phyloP scores from a whole-genome alignment of 2,329 filamentous ascomycete species.

The Fusarium veterinarium region DNA sequence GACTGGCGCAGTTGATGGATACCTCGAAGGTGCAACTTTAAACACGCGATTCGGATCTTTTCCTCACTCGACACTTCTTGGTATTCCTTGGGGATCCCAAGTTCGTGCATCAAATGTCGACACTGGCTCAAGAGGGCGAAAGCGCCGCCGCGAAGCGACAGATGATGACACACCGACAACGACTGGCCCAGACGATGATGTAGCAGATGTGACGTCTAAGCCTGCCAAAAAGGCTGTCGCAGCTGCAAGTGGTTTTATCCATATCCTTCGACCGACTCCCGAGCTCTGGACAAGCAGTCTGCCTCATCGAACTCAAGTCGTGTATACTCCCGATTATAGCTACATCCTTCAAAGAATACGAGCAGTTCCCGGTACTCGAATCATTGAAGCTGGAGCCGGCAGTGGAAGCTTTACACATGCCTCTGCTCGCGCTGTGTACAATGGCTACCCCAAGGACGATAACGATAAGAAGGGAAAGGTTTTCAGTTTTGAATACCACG shows the following conservation, averaged over 20 bases:
- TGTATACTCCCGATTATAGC: slow-evolving; percentile 89
- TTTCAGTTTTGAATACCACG: slow-evolving; percentile 86
- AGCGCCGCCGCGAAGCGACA: slow-evolving; percentile 64
- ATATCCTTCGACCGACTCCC: slow-evolving; percentile 81
- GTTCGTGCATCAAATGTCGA: slow-evolving; percentile 90
- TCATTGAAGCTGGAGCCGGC: slow-evolving; percentile 85
- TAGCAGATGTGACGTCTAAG: slow-evolving; percentile 47
- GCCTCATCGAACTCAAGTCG: slow-evolving; percentile 85
- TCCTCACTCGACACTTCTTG: slow-evolving; percentile 80
- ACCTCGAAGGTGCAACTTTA: slow-evolving; percentile 80
- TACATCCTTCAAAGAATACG: slow-evolving; percentile 83
- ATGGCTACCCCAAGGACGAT: slow-evolving; percentile 68
- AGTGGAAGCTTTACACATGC: slow-evolving; percentile 89
- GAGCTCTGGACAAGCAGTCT: slow-evolving; percentile 85
- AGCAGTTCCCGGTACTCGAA: slow-evolving; percentile 75
- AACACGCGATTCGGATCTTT: slow-evolving; percentile 97
- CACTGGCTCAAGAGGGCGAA: slow-evolving; percentile 86
- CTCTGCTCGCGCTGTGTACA: slow-evolving; percentile 79
- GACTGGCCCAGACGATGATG: slow-evolving; percentile 51
- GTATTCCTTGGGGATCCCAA: slow-evolving; percentile 90
- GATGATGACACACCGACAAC: slow-evolving; percentile 57
- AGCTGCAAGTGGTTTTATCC: slow-evolving; percentile 77
- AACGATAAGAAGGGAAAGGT: slow-evolving; percentile 71
- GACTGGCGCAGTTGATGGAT: slow-evolving; percentile 74
- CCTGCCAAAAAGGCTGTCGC: slow-evolving; percentile 61